phyloP scores from a whole-genome alignment of 1,139 yeast species.

The Hyphopichia khmerensis region DNA sequence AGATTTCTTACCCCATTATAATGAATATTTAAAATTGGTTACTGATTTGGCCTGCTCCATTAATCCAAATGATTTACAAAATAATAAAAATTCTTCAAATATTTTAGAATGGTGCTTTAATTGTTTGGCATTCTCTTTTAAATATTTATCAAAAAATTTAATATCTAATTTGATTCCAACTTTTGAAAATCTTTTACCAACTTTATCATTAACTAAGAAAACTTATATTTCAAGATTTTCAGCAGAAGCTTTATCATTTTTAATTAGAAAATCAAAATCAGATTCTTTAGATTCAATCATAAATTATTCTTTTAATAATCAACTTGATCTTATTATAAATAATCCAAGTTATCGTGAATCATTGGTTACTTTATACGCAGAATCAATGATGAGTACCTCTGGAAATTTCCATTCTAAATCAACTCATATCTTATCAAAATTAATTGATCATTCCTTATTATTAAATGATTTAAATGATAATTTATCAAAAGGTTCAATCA shows the following conservation, averaged over 20 bases:
- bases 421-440: constrained; percentile 42
- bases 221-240: constrained; percentile 77
- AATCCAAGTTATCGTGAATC: constrained; percentile 54
- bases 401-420: constrained; percentile 77
- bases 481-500: constrained; percentile 17
- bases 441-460: constrained; percentile 38
- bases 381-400: constrained; percentile 71
- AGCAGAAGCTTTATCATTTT: constrained; percentile 86
- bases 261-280: constrained; percentile 66
- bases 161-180: constrained; percentile 67
- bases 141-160: constrained; percentile 69
- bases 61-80: constrained; percentile 46
- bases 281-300: constrained; percentile 50
- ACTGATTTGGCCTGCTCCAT: constrained; percentile 49
- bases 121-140: constrained; percentile 83
- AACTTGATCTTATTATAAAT: constrained; percentile 26
- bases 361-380: constrained; percentile 62
- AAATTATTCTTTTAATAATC: constrained; percentile 50
- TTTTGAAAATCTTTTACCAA: constrained; percentile 61
- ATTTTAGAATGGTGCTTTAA: constrained; percentile 84
- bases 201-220: constrained; percentile 53
- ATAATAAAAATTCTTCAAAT: constrained; percentile 52
- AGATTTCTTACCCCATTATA: constrained; percentile 76
- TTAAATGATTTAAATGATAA: constrained; percentile 5
- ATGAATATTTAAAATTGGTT: constrained; percentile 50